These are phyloP conservation scores for Chaetoceros muelleri DNA, from an alignment of 108 stramenopile genomes.

Conservation along the genomic window DNA sequence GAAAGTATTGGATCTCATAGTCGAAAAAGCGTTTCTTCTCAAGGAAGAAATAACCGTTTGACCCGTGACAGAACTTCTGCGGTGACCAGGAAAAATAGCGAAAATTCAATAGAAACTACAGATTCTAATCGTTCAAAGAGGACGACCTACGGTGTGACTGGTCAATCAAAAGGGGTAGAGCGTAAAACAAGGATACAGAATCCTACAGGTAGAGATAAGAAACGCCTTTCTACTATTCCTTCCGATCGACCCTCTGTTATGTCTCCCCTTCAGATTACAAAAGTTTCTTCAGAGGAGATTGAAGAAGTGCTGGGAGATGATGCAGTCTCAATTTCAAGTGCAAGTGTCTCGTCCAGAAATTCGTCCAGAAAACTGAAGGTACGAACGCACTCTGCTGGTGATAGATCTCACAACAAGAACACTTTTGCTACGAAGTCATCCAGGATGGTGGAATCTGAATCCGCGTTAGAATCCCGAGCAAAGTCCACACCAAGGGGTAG, in stretches of 20 bases:
- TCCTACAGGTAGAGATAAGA: conserved; percentile 33
- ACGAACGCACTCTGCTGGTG: conserved; percentile 8
- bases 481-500: background rate
- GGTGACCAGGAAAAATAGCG: conserved; percentile 1
- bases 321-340: conserved; percentile 6
- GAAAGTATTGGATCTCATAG: conserved; percentile 16
- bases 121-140: conserved; percentile 1
- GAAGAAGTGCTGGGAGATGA: background rate
- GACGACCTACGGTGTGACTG: background rate
- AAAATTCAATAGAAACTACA: background rate
- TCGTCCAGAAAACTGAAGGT: background rate
- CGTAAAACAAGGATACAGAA: conserved; percentile 22
- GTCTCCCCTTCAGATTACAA: conserved; percentile 28
- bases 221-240: conserved; percentile 50
- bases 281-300: background rate
- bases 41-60: conserved; percentile 23
- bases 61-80: conserved; percentile 10
- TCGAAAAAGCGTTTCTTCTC: conserved; percentile 9
- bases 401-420: conserved; percentile 5
- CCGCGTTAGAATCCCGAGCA: conserved; percentile 3
- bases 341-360: background rate
- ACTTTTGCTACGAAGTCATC: conserved; percentile 4
- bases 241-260: conserved; percentile 36
- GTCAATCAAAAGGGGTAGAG: conserved; percentile 11
- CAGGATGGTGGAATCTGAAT: background rate